Percentiles rank a stretch among this genome's conserved stretches.
Conservation (phyloP, 495 filamentous ascomycete genomes). For the Bathelium albidoporum region DNA sequence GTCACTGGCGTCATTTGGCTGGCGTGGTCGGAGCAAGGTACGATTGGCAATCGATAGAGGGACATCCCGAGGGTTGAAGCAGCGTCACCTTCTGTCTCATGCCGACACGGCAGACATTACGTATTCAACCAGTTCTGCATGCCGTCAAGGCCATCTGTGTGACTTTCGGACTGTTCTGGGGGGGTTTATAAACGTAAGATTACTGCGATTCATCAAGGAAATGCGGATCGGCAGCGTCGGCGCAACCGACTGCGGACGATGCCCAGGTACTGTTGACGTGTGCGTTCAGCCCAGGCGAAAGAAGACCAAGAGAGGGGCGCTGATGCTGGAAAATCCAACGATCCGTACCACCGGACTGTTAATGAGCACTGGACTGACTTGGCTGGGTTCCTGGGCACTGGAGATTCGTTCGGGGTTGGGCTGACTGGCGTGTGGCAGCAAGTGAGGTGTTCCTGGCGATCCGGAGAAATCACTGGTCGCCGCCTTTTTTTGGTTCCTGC, state of each 20-base stretch:
- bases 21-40: neutral
- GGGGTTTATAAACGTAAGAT: neutral
- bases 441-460: neutral
- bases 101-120: no score
- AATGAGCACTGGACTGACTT: no score
- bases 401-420: neutral
- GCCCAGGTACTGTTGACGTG: no score
- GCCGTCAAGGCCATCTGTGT: neutral
- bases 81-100: no score
- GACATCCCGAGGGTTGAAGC: neutral
- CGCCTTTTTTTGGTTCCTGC: neutral
- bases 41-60: neutral
- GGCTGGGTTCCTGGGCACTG: neutral
- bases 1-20: neutral
- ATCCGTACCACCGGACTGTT: no score
- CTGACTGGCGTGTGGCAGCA: neutral
- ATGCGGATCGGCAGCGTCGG: neutral
- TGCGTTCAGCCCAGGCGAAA: neutral
- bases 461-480: neutral
- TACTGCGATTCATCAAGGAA: neutral
- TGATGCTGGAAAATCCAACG: neutral
- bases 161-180: neutral
- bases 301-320: neutral
- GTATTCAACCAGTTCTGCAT: neutral
- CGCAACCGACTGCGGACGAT: neutral